Percentiles rank a stretch among this genome's conserved stretches.
phyloP scores from a whole-genome alignment of 2,329 filamentous ascomycete genomes.

The Arthrobotrys megalospora region DNA sequence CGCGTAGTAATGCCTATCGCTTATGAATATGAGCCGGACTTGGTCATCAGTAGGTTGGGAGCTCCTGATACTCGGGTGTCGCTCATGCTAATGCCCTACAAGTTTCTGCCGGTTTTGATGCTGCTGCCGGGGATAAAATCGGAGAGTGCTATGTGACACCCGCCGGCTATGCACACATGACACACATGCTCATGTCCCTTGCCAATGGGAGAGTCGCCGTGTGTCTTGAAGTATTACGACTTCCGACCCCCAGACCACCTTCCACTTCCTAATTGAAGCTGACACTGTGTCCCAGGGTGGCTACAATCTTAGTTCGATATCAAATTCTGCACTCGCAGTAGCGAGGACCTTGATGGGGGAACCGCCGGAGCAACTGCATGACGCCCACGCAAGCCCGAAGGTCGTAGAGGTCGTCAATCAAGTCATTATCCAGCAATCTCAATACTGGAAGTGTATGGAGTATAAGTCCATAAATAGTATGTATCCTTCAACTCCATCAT shows the following conservation, averaged over 20 bases:
- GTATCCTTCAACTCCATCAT: slow-evolving; percentile 1
- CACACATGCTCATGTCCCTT: slow-evolving; percentile 97
- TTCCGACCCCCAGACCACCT: not conserved
- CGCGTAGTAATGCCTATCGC: slow-evolving; percentile 97
- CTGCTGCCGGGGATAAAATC: slow-evolving; percentile 91
- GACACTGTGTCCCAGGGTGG: slow-evolving; percentile 74
- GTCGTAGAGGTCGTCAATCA: slow-evolving; percentile 74
- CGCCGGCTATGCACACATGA: slow-evolving; percentile 96
- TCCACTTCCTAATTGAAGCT: slow-evolving; percentile 7
- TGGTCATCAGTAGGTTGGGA: slow-evolving; percentile 78
- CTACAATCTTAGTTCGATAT: slow-evolving; percentile 94
- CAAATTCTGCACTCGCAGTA: slow-evolving; percentile 90
- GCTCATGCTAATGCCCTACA: slow-evolving; percentile 11
- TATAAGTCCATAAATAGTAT: slow-evolving; percentile 57
- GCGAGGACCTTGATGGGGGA: slow-evolving; percentile 96
- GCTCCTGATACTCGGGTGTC: not conserved
- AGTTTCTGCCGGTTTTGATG: slow-evolving; percentile 96
- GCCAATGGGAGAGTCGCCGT: slow-evolving; percentile 91
- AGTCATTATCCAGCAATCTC: slow-evolving; percentile 74
- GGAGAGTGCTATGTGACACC: slow-evolving; percentile 94
- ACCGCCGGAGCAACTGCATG: slow-evolving; percentile 77
- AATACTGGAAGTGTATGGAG: slow-evolving; percentile 47
- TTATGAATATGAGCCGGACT: slow-evolving; percentile 90
- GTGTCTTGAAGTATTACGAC: slow-evolving; percentile 79
- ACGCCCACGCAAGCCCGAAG: slow-evolving; percentile 69